Evolutionary conservation across 164 flowering plant species (phyloP).

Genomic region (Aristolochia contorta): DNA sequence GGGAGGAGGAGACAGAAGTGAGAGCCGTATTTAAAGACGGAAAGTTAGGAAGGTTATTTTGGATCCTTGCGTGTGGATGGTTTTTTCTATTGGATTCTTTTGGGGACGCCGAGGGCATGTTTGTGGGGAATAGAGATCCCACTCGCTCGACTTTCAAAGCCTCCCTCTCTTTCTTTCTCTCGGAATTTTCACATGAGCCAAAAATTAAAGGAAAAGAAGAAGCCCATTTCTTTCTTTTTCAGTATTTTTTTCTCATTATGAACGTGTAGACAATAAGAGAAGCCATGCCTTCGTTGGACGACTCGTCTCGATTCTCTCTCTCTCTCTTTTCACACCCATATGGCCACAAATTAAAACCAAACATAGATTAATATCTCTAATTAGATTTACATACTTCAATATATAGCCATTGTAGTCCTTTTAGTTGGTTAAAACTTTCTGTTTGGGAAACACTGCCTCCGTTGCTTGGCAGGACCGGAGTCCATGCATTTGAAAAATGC

Average conservation of each 20-base stretch:
- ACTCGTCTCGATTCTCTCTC: no score
- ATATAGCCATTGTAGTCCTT: no score
- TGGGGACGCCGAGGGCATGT: conserved; percentile 31
- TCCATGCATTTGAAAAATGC: no score
- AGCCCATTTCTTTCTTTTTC: neutral
- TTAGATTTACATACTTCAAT: no score
- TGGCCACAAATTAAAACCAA: neutral
- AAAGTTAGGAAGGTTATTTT: neutral
- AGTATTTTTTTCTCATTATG: neutral
- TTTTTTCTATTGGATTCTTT: conserved; percentile 1
- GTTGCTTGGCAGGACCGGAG: no score
- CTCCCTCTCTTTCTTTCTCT: conserved; percentile 3
- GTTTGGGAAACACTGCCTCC: no score
- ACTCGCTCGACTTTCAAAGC: conserved; percentile 57
- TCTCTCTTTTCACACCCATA: neutral
- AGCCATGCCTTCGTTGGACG: neutral
- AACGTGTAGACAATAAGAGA: neutral
- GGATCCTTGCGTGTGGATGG: conserved; percentile 6
- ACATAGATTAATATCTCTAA: no score
- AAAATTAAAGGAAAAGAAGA: neutral
- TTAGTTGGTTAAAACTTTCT: no score
- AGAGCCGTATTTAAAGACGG: conserved; percentile 10
- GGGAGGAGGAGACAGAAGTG: conserved; percentile 13
- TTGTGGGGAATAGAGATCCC: conserved; percentile 51
- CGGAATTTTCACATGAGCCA: conserved; percentile 3